A percentile compares a stretch with the other conserved stretches of the same genome.
phyloP scores from a whole-genome alignment of 768 basidiomycete species.

The Sporobolomyces phaffii region DNA sequence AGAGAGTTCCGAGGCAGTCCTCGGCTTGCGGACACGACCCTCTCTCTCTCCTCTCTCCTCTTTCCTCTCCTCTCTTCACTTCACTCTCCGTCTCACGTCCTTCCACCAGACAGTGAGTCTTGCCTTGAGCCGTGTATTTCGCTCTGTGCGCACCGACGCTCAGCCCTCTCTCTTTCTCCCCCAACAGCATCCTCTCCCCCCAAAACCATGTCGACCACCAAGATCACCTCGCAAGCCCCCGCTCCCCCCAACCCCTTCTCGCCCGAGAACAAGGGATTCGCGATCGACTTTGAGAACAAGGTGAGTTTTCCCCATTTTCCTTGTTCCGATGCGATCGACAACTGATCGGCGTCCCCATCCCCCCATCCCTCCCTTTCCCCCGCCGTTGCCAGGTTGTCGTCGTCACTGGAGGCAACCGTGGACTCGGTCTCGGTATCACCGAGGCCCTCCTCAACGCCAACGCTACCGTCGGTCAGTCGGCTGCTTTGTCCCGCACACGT shows the following conservation, averaged over 20 bases:
- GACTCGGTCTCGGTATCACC: constrained; percentile 58
- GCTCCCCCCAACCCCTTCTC: constrained; percentile 29
- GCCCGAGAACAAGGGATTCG: constrained; percentile 16
- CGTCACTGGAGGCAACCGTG: constrained; percentile 58
- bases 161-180: background rate
- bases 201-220: constrained; percentile 27
- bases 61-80: background rate
- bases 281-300: constrained; percentile 31
- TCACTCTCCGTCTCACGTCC: no score
- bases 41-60: background rate
- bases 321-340: background rate
- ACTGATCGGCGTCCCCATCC: background rate
- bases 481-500: background rate
- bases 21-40: no score
- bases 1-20: no score
- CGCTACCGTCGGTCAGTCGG: constrained; percentile 51
- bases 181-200: background rate
- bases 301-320: background rate
- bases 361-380: background rate
- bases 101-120: background rate
- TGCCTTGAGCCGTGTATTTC: background rate
- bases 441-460: constrained; percentile 56
- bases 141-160: background rate
- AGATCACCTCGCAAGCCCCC: constrained; percentile 17
- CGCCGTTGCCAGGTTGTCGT: constrained; percentile 49